Evolutionary conservation across 371 early-diverging fungal species (phyloP).

Genomic region (Rhizopus sp.): DNA sequence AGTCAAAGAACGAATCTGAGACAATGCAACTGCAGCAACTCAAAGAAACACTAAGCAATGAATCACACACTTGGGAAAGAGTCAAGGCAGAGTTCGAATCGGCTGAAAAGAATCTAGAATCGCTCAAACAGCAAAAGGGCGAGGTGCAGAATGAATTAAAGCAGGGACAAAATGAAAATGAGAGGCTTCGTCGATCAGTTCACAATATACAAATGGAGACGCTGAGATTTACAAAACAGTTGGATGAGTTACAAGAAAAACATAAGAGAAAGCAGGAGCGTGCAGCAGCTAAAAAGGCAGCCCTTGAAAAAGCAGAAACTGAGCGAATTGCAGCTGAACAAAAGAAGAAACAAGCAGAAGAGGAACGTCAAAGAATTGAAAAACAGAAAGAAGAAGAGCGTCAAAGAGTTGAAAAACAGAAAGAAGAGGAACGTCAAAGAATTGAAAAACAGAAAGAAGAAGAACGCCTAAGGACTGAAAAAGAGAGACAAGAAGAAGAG

Average conservation of each 20-base stretch:
- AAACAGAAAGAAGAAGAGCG: constrained; percentile 8
- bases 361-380: neutral
- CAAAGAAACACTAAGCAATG: constrained; percentile 20
- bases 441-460: too few species aligned
- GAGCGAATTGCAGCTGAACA: constrained; percentile 17
- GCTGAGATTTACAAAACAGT: constrained; percentile 17
- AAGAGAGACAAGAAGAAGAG: neutral
- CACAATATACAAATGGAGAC: constrained; percentile 48
- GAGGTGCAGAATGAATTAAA: constrained; percentile 27
- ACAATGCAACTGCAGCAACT: constrained; percentile 18
- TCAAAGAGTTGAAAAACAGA: too few species aligned
- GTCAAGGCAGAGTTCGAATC: constrained; percentile 19
- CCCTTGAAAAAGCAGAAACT: constrained; percentile 3
- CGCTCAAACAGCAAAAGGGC: constrained; percentile 19
- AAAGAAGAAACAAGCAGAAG: constrained; percentile 23
- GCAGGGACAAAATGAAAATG: constrained; percentile 37
- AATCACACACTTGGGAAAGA: constrained; percentile 29
- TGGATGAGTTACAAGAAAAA: constrained; percentile 28
- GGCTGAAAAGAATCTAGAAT: constrained; percentile 27
- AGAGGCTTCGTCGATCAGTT: constrained; percentile 33
- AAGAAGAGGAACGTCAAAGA: too few species aligned
- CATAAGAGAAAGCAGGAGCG: constrained; percentile 28
- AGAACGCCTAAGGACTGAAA: too few species aligned
- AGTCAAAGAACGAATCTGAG: constrained; percentile 9
- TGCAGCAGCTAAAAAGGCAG: constrained; percentile 17